These are phyloP conservation scores for Pinus tabuliformis DNA, from an alignment of 75 land plant genomes.

Conservation along the genomic window DNA sequence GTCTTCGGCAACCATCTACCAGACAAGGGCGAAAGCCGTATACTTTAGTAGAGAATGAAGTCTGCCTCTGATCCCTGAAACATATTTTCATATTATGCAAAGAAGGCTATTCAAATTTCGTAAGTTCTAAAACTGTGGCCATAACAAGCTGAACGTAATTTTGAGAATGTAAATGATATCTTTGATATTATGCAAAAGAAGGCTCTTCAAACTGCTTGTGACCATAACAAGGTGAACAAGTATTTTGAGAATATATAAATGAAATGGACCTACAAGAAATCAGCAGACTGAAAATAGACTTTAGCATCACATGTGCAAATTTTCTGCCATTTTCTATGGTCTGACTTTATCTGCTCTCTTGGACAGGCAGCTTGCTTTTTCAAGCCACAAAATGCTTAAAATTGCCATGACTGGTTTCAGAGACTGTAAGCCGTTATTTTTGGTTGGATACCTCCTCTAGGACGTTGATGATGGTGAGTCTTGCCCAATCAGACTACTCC, in stretches of 20 bases:
- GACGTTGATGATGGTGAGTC: background rate
- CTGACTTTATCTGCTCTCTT: too few relatives aligned
- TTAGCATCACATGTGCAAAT: background rate
- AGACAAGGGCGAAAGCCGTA: background rate
- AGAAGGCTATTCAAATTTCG: background rate
- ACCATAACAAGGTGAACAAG: too few relatives aligned
- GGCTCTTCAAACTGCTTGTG: too few relatives aligned
- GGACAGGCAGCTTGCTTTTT: too few relatives aligned
- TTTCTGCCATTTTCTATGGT: too few relatives aligned
- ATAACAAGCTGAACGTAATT: conserved; percentile 2
- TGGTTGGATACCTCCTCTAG: background rate
- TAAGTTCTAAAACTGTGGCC: background rate
- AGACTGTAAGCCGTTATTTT: background rate
- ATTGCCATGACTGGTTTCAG: background rate
- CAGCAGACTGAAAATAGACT: background rate
- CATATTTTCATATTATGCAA: background rate
- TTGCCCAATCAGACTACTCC: background rate
- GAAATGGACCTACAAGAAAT: background rate
- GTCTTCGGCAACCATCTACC: background rate
- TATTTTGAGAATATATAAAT: too few relatives aligned
- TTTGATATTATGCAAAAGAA: too few relatives aligned
- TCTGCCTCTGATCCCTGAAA: background rate
- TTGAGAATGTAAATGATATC: background rate
- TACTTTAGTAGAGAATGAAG: background rate
- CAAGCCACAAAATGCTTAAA: background rate